These are phyloP conservation scores for Nadsonia commutata DNA, from an alignment of 1,139 yeast species.

Conservation along the genomic window DNA sequence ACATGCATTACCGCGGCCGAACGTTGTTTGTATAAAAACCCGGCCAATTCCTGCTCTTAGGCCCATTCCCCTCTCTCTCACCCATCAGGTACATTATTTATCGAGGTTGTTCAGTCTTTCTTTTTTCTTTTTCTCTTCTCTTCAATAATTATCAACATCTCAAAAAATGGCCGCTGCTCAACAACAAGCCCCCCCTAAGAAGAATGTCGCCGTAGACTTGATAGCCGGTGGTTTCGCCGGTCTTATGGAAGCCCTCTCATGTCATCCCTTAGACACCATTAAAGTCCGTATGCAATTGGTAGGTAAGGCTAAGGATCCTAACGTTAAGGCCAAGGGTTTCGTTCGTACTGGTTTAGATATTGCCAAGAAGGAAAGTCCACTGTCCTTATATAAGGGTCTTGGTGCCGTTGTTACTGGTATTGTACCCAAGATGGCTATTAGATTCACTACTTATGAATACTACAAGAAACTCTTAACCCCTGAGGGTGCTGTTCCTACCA, in stretches of 20 bases:
- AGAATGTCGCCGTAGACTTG: slow-evolving; percentile 53
- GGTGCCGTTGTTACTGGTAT: slow-evolving; percentile 97
- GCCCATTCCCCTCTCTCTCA: too few species aligned
- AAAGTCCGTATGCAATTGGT: slow-evolving; percentile 94
- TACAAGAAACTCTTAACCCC: slow-evolving; percentile 58
- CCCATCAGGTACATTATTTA: too few species aligned
- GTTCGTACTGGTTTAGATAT: slow-evolving; percentile 67
- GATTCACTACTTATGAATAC: slow-evolving; percentile 87
- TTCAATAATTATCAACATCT: slow-evolving; percentile 3
- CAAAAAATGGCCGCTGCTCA: slow-evolving; percentile 12
- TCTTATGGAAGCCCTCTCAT: slow-evolving; percentile 84
- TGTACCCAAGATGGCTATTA: slow-evolving; percentile 95
- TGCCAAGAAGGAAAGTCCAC: slow-evolving; percentile 64
- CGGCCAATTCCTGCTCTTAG: too few species aligned
- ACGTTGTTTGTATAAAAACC: too few species aligned
- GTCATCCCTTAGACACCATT: slow-evolving; percentile 86
- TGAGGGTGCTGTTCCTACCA: slow-evolving; percentile 52
- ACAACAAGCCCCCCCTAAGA: slow-evolving; percentile 15
- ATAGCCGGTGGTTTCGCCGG: slow-evolving; percentile 98
- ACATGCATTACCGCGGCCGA: too few species aligned
- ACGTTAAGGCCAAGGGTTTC: slow-evolving; percentile 66
- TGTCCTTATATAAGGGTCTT: slow-evolving; percentile 85
- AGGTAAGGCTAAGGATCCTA: slow-evolving; percentile 15
- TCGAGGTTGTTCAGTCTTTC: too few species aligned
- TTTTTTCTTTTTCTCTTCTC: too few species aligned